Base-by-base conservation (phyloP, 2,329 filamentous ascomycete species). In the Akanthomyces muscarius region DNA sequence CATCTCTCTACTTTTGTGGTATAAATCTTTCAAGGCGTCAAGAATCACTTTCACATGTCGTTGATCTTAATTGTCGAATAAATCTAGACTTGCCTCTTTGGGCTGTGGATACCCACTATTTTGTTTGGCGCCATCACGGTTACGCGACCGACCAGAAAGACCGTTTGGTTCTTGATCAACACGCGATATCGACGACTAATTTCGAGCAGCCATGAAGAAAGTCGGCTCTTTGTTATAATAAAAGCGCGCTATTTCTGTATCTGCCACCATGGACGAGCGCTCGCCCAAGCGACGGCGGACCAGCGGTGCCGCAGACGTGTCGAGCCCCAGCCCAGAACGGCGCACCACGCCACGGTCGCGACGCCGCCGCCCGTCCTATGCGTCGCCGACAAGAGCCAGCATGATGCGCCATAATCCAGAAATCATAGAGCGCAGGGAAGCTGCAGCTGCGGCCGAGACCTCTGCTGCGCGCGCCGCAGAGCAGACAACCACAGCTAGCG, bases 351-450 rank as follows among this genome's bases (percentile, higher is more conserved):
- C 65, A 45, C 63, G 60, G 38, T 68, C 70, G 42, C 71, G 68
- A 63, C 73, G 69, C 38, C 69, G 69, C 53, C 80, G 80, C 1
- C 81, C 83, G 0, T 89, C 86, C 0, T 89, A 86, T 70, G 84
- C 84, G 61, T 89, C 87, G n/a, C 87, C 88, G 0, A 89, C 87
- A 0, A 85, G 81, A 70, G 81, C 87, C 14, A 90, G 86, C 68
- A 74, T 89, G 16, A 79, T 86, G 63, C 82, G 84, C 66, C 81
- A 84, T 54, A 84, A 89, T 65, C 84, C 86, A 0, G 81, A 86
- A 13, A 77, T 87, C 7, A 73, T 87, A 41, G 76, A 80, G 62
- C 77, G 80, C 66, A 72, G 76, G 69, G 75, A 76, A 62, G 70
- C 75, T 68, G 68, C 76, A 68, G 69, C 75, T 48, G 64, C 74